phyloP scores from a whole-genome alignment of 768 basidiomycete genomes.

The Asterophora parasitica region DNA sequence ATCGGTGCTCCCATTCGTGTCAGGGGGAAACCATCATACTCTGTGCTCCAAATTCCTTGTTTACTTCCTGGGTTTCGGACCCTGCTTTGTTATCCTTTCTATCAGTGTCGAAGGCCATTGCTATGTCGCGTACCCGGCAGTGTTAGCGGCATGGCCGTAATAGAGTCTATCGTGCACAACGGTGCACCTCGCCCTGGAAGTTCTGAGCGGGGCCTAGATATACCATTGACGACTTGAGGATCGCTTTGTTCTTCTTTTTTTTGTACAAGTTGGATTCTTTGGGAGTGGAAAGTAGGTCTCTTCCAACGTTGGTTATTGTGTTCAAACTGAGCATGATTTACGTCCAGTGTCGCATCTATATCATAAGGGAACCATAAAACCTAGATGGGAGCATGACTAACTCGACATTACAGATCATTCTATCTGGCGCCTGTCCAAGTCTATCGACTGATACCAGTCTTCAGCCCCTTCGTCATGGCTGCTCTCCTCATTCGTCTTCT shows the following conservation, averaged over 20 bases:
- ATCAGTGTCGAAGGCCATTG: constrained; percentile 82
- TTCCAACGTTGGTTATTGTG: background rate
- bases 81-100: constrained; percentile 74
- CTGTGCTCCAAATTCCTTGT: constrained; percentile 49
- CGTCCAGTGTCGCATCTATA: constrained; percentile 70
- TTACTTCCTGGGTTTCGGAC: constrained; percentile 68
- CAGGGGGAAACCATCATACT: constrained; percentile 28
- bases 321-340: no score
- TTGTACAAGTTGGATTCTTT: constrained; percentile 84
- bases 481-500: constrained; percentile 51
- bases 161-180: constrained; percentile 39
- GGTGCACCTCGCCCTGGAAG: constrained; percentile 5
- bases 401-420: constrained; percentile 50
- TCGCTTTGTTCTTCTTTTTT: constrained; percentile 82
- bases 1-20: constrained; percentile 47
- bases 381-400: no score
- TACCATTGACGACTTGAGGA: constrained; percentile 62
- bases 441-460: constrained; percentile 80
- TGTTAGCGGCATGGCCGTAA: constrained; percentile 62
- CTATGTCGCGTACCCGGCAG: constrained; percentile 64
- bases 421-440: constrained; percentile 88
- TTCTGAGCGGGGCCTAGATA: constrained; percentile 14
- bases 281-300: constrained; percentile 73
- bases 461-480: constrained; percentile 83
- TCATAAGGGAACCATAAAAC: constrained; percentile 43